Evolutionary conservation across 148 eudicot genomes (phyloP), one percentile per base, ranked within the genome.

Genomic region (Arbutus unedo): DNA sequence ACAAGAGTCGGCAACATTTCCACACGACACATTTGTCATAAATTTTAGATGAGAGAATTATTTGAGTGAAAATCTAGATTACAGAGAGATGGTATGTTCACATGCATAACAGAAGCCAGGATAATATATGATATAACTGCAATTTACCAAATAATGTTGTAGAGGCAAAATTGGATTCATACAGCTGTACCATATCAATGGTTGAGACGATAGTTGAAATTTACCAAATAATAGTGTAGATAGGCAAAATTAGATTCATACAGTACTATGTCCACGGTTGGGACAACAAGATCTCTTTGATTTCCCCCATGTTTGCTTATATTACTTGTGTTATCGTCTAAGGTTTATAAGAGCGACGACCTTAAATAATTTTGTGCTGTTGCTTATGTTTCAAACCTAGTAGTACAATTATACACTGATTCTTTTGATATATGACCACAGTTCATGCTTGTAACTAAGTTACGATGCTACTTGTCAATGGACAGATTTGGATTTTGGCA

Each of bases 401-500:
- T 23, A 51, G 1, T 60, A 51, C 1, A 25, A 3, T 44, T 16
- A 13, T 38, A 50, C 21, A 8, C 3, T 66, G n/a, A 25, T 54
- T 50, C 8, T 47, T 49, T 38, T 48, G 25, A 8, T 51, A 19
- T 38, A 16, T n/a, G 18, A 9, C 23, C 51, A 4, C 31, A 50
- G 8, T 23, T 79, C 81, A 79, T 70, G 82, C 59, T 83, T 45
- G 60, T 68, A 5, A 21, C 60, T 50, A 18, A 50, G 3, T 11
- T 16, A 25, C 38, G 74, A 19, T 49, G 47, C 21, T 38, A 62
- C 68, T 81, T 78, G 21, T 83, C 8, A 57, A 67, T 84, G 83
- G 50, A 76, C 95, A 94, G 99, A 96, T 87, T 86, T 96, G 94
- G 99, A 96, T 84, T 47, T 96, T 78, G 79, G 71, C 57, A 92